Evolutionary conservation across 495 filamentous ascomycete species (phyloP), one percentile per base, ranked within the genome.

Genomic region (Penicillium alfredii): DNA sequence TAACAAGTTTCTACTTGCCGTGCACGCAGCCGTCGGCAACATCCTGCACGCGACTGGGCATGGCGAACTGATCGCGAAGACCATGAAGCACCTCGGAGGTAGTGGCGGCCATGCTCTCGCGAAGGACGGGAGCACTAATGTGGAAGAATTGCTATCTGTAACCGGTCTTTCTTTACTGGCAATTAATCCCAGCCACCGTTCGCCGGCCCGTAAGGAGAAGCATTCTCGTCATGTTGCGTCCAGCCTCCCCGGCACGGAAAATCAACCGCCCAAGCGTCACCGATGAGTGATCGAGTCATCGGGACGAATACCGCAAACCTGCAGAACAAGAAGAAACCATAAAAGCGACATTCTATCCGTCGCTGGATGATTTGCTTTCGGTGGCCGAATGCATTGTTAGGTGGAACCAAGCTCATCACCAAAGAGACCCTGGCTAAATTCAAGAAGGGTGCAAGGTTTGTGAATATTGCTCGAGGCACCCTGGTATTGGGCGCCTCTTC

Each of bases 361-460:
- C 36, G 2, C 11, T 45, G 3, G 35, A 35, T 17, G 42, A 45
- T 4, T 14, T 45, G 6, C 35, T 45, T 6, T 31, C 42, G 4
- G 21, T 28, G 3, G 30, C 42, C 4, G 42, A 45, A 23, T 45
- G 42, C 13, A 28, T 45, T 24, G 36, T 45, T 45, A n/a, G 31
- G 42, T 20, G 42, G 42, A n/a, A 35, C 42, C 1, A 40, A 45
- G 26, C 31, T 45, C 26, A 45, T 45, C 30, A 45, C 30, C 8
- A 32, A 26, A 13, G 36, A 45, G 22, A 40, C 31, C 8, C 25
- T 45, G 26, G 25, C 42, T 14, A 40, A 35, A 27, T 45, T 45
- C 30, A 45, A 45, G 18, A 35, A 20, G 31, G 42, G 42, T 5
- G 16, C 31, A 19, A 45, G 40, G 18, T 40, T 45, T 9, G 31